phyloP scores from a whole-genome alignment of 345 rosid genomes.

The Jatropha curcas region DNA sequence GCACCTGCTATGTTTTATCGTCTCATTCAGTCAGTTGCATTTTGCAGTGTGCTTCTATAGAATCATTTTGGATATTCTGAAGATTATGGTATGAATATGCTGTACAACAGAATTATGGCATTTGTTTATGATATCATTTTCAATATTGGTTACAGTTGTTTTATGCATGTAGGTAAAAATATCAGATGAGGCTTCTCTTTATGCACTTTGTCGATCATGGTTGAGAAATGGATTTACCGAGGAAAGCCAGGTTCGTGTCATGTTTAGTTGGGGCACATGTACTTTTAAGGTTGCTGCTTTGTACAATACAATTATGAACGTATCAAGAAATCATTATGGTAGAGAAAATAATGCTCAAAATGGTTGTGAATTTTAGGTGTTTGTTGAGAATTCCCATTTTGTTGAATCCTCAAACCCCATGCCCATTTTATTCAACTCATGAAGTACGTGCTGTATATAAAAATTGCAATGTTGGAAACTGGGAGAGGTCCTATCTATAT shows the following conservation, averaged over 20 bases:
- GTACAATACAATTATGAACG: neutral
- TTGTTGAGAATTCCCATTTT: neutral
- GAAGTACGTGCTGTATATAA: neutral
- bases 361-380: neutral
- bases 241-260: constrained; percentile 61
- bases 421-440: neutral
- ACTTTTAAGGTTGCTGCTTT: neutral
- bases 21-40: neutral
- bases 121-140: neutral
- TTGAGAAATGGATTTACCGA: constrained; percentile 72
- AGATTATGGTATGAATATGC: neutral
- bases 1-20: too few relatives aligned
- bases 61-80: neutral
- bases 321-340: neutral
- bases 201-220: constrained; percentile 91
- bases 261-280: constrained; percentile 1
- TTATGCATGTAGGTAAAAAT: constrained; percentile 53
- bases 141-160: neutral
- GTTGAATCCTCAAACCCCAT: neutral
- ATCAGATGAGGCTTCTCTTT: constrained; percentile 74
- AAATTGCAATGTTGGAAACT: neutral
- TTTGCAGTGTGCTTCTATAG: neutral
- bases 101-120: neutral
- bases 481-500: neutral
- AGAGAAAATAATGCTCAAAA: neutral